A percentile compares a stretch with the other conserved stretches of the same genome.
Evolutionary conservation across 352 stramenopile species (phyloP).

Genomic region (Globisporangium spiculum): DNA sequence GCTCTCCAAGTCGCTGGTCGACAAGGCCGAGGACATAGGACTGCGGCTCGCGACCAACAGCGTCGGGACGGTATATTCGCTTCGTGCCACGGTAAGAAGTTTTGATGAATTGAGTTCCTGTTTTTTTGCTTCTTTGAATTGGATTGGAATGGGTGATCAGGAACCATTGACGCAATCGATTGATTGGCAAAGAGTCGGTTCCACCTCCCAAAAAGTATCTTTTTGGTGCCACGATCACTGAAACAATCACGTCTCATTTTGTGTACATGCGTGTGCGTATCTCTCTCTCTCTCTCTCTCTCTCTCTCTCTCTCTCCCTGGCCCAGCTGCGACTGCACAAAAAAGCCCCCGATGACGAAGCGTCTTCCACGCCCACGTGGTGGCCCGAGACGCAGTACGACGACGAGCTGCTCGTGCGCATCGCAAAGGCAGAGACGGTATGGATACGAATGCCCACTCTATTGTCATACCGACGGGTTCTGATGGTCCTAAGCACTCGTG

Average conservation of each 20-base stretch:
- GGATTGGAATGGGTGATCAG: neutral
- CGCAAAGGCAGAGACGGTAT: constrained; percentile 38
- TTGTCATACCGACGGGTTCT: neutral
- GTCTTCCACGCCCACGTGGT: constrained; percentile 41
- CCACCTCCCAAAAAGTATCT: constrained; percentile 2
- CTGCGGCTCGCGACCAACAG: constrained; percentile 20
- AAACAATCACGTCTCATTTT: neutral
- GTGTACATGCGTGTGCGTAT: neutral
- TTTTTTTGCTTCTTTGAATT: neutral
- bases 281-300: too few species aligned
- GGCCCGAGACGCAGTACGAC: constrained; percentile 48
- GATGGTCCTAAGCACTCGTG: neutral
- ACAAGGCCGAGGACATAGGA: constrained; percentile 38
- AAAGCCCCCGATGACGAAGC: constrained; percentile 6
- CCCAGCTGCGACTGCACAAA: constrained; percentile 36
- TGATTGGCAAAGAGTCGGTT: constrained; percentile 1
- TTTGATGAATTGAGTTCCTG: neutral
- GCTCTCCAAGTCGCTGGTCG: constrained; percentile 39
- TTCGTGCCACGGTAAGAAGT: constrained; percentile 32
- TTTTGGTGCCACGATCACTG: neutral
- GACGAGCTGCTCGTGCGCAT: constrained; percentile 33
- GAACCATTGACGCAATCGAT: neutral
- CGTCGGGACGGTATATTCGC: constrained; percentile 13
- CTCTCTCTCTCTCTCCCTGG: neutral
- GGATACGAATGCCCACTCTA: neutral